phyloP scores from a whole-genome alignment of 176 grass and related monocot species.

The Musa troglodytarum region DNA sequence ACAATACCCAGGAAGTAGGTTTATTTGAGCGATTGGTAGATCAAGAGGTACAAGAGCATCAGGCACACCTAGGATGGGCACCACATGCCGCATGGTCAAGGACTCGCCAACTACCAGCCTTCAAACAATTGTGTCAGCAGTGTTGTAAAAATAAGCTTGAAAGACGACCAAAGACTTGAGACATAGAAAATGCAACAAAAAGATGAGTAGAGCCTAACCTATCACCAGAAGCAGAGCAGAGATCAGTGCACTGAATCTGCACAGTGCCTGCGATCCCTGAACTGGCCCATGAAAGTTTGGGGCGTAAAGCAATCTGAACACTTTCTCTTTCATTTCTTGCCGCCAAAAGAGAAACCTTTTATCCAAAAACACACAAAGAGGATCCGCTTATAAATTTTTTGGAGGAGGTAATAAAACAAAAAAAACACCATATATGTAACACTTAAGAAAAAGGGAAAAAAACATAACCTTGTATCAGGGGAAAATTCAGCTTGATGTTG shows the following conservation, averaged over 20 bases:
- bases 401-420: background rate
- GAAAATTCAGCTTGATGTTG: background rate
- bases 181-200: conserved; percentile 12
- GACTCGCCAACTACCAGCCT: conserved; percentile 65
- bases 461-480: background rate
- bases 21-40: conserved; percentile 57
- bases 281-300: conserved; percentile 80
- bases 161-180: conserved; percentile 24
- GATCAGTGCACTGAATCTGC: conserved; percentile 74
- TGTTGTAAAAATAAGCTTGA: background rate
- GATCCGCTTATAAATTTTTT: background rate
- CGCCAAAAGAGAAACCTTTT: conserved; percentile 84
- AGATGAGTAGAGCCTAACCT: conserved; percentile 43
- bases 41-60: conserved; percentile 97
- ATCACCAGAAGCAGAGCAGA: conserved; percentile 67
- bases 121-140: conserved; percentile 27
- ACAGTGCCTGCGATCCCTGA: conserved; percentile 72
- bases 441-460: background rate
- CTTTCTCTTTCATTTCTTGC: conserved; percentile 98
- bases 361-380: background rate
- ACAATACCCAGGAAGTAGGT: conserved; percentile 73
- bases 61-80: conserved; percentile 91
- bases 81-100: conserved; percentile 72
- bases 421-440: background rate
- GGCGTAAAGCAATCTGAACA: conserved; percentile 82